A percentile compares a stretch with the other conserved stretches of the same genome.
Evolutionary conservation across 257 asterid species (phyloP).

Genomic region (Ilex aquifolium): DNA sequence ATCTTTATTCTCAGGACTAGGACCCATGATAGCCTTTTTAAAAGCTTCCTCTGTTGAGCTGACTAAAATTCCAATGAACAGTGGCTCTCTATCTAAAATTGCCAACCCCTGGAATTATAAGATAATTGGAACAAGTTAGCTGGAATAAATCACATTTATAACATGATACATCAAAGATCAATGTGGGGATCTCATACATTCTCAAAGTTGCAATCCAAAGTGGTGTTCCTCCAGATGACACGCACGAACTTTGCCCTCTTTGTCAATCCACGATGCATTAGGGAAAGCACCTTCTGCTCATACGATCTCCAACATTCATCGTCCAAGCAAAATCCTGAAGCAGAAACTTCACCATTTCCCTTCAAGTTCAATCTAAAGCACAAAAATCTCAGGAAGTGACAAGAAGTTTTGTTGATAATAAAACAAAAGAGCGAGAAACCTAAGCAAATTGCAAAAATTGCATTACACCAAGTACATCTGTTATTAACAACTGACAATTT

Average conservation of each 20-base stretch:
- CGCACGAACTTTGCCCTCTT: constrained; percentile 80
- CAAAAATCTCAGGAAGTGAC: constrained; percentile 23
- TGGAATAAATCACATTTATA: constrained; percentile 9
- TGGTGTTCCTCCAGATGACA: constrained; percentile 76
- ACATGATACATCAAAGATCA: constrained; percentile 11
- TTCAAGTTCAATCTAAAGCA: constrained; percentile 69
- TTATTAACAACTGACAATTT: too few relatives aligned
- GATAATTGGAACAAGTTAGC: constrained; percentile 14
- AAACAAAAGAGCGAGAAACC: constrained; percentile 7
- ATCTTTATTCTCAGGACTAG: constrained; percentile 92
- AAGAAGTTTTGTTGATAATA: constrained; percentile 10
- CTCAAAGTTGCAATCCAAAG: constrained; percentile 51
- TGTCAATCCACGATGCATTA: constrained; percentile 67
- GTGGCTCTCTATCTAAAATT: constrained; percentile 50
- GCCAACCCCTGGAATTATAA: constrained; percentile 56
- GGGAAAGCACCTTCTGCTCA: constrained; percentile 63
- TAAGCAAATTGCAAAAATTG: too few relatives aligned
- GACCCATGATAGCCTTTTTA: constrained; percentile 75
- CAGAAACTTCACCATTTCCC: constrained; percentile 42
- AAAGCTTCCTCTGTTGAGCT: constrained; percentile 72
- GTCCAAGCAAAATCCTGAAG: constrained; percentile 78
- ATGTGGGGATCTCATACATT: constrained; percentile 39
- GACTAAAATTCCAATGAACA: constrained; percentile 68
- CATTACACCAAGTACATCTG: too few relatives aligned
- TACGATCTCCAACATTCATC: constrained; percentile 94